phyloP scores from a whole-genome alignment of 2,329 filamentous ascomycete species.

The Nemania sp. region DNA sequence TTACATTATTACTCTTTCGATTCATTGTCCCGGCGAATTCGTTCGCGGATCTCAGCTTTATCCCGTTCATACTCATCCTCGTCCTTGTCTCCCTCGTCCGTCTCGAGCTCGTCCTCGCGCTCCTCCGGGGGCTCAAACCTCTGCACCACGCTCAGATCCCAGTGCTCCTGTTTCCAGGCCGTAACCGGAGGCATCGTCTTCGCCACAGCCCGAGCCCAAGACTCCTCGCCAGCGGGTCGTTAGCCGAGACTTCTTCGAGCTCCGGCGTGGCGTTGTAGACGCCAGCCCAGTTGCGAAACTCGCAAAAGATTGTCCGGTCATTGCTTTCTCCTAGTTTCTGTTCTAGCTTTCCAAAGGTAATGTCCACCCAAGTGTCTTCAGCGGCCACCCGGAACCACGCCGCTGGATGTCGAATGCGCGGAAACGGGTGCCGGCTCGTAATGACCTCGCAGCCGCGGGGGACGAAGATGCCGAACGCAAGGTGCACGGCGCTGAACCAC shows the following conservation, averaged over 20 bases:
- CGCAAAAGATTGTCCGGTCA: not conserved
- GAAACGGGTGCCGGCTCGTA: not conserved
- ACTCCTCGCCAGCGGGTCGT: not conserved
- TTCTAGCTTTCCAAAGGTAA: not conserved
- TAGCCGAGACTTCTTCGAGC: not conserved
- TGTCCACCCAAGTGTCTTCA: not conserved
- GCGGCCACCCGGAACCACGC: not conserved
- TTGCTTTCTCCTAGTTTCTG: not conserved
- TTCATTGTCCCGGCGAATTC: too few species aligned
- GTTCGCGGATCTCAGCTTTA: too few species aligned
- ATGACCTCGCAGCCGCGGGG: conserved; percentile 1
- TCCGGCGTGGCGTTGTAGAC: not conserved
- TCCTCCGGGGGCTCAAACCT: too few species aligned
- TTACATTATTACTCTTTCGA: too few species aligned
- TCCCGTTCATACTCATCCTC: too few species aligned
- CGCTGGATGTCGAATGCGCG: not conserved
- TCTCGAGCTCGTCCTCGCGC: too few species aligned
- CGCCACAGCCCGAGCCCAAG: not conserved
- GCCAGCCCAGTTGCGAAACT: not conserved
- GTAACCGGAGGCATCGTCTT: not conserved
- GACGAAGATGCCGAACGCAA: not conserved
- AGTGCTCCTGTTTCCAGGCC: conserved; percentile 11
- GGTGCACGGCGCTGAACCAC: not conserved
- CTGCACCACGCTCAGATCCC: not conserved
- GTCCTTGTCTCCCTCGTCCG: too few species aligned